Conservation (phyloP, 768 basidiomycete genomes). For the Lentinula sp. region DNA sequence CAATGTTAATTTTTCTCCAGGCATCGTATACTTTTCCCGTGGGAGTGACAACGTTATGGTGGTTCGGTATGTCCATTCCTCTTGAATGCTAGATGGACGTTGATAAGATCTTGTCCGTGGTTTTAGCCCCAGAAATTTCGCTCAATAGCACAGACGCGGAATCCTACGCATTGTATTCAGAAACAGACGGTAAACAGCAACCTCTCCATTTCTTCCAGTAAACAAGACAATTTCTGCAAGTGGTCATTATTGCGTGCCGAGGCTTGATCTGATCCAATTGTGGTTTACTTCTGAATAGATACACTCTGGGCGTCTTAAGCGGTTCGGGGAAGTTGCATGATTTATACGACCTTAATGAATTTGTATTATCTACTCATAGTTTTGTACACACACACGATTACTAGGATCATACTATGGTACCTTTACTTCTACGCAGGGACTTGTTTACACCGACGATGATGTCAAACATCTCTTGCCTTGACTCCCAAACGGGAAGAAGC, state of each 20-base stretch:
- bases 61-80: conserved; percentile 5
- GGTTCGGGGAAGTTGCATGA: not conserved
- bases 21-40: conserved; percentile 76
- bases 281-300: too few species aligned
- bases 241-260: too few species aligned
- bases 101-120: not conserved
- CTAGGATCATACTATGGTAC: not conserved
- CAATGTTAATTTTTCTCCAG: conserved; percentile 20
- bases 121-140: not conserved
- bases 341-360: not conserved
- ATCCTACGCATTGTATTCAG: not conserved
- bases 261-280: too few species aligned
- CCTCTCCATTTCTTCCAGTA: not conserved
- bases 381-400: not conserved
- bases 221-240: not conserved
- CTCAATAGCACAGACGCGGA: not conserved
- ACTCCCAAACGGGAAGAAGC: conserved; percentile 31
- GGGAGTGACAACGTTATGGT: conserved; percentile 55
- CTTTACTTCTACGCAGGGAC: not conserved
- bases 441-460: conserved; percentile 13
- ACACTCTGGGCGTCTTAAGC: too few species aligned
- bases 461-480: conserved; percentile 22
- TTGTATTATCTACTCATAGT: not conserved
- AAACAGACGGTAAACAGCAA: conserved; percentile 4
- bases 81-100: not conserved